These are phyloP conservation scores for Rhypophila decipiens DNA, from an alignment of 495 filamentous ascomycete genomes.

Conservation along the genomic window DNA sequence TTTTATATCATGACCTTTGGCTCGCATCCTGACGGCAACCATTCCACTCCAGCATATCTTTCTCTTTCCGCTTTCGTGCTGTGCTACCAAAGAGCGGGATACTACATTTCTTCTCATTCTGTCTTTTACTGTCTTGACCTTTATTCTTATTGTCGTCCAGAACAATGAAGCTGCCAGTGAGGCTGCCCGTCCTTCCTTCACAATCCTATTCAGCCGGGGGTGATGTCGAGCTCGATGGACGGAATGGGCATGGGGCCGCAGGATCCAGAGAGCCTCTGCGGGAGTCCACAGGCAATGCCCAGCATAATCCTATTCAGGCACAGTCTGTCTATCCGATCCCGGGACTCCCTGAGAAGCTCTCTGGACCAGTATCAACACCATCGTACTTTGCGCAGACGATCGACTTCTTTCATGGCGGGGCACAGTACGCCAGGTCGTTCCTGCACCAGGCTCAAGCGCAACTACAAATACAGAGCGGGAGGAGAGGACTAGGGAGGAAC, in stretches of 20 bases:
- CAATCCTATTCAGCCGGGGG: conserved; percentile 22
- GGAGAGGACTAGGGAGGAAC: conserved; percentile 32
- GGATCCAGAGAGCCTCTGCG: conserved; percentile 38
- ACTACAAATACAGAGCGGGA: conserved; percentile 10
- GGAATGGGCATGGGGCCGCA: conserved; percentile 17
- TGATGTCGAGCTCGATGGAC: conserved; percentile 11
- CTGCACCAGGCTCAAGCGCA: too few species aligned
- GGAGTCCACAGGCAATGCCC: conserved; percentile 45
- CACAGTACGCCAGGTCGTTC: too few species aligned
- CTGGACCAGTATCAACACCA: too few species aligned
- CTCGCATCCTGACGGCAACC: conserved; percentile 23
- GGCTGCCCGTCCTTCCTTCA: conserved; percentile 18
- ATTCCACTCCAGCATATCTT: conserved; percentile 49
- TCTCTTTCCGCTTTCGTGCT: conserved; percentile 40
- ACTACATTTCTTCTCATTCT: not conserved
- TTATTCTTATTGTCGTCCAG: conserved; percentile 4
- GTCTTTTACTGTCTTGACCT: conserved; percentile 3
- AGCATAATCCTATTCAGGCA: conserved; percentile 33
- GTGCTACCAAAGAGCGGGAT: not conserved
- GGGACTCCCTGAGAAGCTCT: too few species aligned
- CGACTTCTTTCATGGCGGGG: conserved; percentile 29
- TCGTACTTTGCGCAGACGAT: too few species aligned
- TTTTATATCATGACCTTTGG: conserved; percentile 30
- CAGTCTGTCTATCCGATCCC: too few species aligned
- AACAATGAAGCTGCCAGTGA: conserved; percentile 20